Evolutionary conservation across 106 monocot species (phyloP).

Genomic region (Chionographis japonica): DNA sequence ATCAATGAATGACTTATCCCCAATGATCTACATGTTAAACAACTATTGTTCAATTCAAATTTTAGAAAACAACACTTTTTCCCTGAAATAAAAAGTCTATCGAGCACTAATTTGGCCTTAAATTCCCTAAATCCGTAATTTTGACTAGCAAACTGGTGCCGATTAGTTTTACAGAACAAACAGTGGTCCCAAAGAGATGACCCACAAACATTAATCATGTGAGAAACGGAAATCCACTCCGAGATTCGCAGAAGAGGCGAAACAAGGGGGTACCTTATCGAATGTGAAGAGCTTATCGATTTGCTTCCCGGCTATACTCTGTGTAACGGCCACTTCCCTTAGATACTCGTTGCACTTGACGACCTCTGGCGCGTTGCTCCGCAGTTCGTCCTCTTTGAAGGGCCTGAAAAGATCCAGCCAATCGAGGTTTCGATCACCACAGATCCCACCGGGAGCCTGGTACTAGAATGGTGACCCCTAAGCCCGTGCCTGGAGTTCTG

Average conservation of each 20-base stretch:
- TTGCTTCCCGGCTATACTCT: conserved; percentile 84
- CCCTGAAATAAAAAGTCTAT: no score
- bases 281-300: conserved; percentile 89
- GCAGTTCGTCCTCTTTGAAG: conserved; percentile 80
- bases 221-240: neutral
- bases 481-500: no score
- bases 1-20: no score
- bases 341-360: conserved; percentile 91
- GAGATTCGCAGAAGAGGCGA: neutral
- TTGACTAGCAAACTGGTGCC: no score
- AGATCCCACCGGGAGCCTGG: neutral
- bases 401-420: conserved; percentile 37
- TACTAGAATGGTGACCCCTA: neutral
- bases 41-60: no score
- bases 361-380: conserved; percentile 88
- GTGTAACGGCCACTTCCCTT: conserved; percentile 80
- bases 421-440: no score
- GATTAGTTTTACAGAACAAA: neutral
- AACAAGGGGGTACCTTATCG: conserved; percentile 58
- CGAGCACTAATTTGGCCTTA: no score
- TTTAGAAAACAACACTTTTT: no score
- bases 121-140: no score
- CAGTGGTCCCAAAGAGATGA: neutral
- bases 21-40: no score
- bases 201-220: neutral